A percentile compares a stretch with the other conserved stretches of the same genome.
These are phyloP conservation scores for Trichophyton mentagrophytes DNA, from an alignment of 2,329 filamentous ascomycete genomes.

Conservation along the genomic window DNA sequence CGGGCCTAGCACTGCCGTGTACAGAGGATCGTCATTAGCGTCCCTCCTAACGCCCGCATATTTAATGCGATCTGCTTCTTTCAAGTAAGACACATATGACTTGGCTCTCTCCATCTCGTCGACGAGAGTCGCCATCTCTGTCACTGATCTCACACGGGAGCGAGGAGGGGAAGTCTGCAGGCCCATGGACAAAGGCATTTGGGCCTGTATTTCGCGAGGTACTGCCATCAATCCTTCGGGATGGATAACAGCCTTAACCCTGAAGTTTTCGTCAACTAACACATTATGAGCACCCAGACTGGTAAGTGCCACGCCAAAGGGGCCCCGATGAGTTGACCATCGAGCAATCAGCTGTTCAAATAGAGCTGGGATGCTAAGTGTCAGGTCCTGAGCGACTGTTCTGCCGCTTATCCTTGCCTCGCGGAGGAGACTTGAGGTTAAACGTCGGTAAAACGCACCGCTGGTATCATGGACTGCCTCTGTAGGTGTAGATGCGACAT, in stretches of 20 bases:
- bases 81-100: not conserved
- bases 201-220: conserved; percentile 5
- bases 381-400: not conserved
- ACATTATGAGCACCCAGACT: conserved; percentile 13
- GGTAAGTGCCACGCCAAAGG: conserved; percentile 9
- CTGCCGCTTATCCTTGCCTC: not conserved
- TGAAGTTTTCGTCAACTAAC: conserved; percentile 12
- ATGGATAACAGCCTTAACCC: conserved; percentile 12
- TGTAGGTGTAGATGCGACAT: too few species aligned
- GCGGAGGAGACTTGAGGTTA: not conserved
- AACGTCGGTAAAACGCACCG: not conserved
- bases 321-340: conserved; percentile 1
- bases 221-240: conserved; percentile 12
- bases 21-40: not conserved
- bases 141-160: not conserved
- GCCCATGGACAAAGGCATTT: not conserved
- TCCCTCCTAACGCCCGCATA: not conserved
- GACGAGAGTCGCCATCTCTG: not conserved
- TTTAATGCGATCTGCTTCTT: not conserved
- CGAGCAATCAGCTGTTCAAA: not conserved
- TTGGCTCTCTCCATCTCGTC: not conserved
- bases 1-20: not conserved
- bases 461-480: not conserved
- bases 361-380: conserved; percentile 7
- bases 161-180: not conserved